Percentiles rank a stretch among this genome's conserved stretches.
Conservation (phyloP, 2,329 filamentous ascomycete genomes). For the Ophiostoma angusticollis region DNA sequence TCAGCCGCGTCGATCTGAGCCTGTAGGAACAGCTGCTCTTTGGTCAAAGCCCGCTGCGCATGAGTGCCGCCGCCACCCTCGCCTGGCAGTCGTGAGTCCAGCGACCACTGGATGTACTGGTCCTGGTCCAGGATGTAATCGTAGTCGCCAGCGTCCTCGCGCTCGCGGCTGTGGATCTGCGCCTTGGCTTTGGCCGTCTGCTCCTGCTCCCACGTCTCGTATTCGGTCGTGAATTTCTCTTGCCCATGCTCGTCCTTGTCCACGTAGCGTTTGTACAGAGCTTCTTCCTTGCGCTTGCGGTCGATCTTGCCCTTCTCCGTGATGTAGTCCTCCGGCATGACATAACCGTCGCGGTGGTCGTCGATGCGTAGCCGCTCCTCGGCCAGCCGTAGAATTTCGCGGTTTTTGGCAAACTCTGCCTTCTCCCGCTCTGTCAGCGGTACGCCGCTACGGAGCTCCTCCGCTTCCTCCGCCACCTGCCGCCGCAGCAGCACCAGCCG, state of each 20-base stretch:
- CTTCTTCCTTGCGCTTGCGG: conserved; percentile 74
- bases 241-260: conserved; percentile 78
- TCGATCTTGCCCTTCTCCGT: conserved; percentile 87
- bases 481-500: conserved; percentile 73
- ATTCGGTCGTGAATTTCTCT: conserved; percentile 82
- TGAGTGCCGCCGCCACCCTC: conserved; percentile 41
- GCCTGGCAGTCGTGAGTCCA: conserved; percentile 60
- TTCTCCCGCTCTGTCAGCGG: conserved; percentile 66
- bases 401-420: conserved; percentile 77
- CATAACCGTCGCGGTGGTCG: conserved; percentile 83
- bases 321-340: conserved; percentile 88
- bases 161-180: conserved; percentile 63
- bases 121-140: conserved; percentile 87
- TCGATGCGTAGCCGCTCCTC: conserved; percentile 81
- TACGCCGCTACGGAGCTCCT: conserved; percentile 65
- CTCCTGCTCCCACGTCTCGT: conserved; percentile 91
- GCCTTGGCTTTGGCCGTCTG: conserved; percentile 79
- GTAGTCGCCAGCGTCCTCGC: conserved; percentile 70
- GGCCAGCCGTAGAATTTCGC: conserved; percentile 66
- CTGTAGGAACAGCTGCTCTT: conserved; percentile 67
- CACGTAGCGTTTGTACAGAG: conserved; percentile 80
- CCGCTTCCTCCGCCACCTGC: conserved; percentile 80
- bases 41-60: conserved; percentile 39
- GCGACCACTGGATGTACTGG: conserved; percentile 74
- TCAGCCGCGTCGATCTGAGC: conserved; percentile 81